Evolutionary conservation across 1,284 basidiomycete species (phyloP).

Genomic region (Cutaneotrichosporon daszewskae): DNA sequence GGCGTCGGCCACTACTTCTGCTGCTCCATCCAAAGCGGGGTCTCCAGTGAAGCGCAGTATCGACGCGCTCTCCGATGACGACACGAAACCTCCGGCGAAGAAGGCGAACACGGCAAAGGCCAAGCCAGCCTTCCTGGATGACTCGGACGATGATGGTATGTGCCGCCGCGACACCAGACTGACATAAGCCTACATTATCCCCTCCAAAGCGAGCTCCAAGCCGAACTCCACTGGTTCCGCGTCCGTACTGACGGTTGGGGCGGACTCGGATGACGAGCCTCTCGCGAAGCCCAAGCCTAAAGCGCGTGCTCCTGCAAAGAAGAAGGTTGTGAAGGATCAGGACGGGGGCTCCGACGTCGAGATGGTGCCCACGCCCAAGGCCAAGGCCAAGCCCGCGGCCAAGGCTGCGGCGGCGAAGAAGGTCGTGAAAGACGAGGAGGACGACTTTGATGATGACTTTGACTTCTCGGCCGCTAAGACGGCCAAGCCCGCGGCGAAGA

Average conservation of each 20-base stretch:
- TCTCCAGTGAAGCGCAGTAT: conserved; percentile 18
- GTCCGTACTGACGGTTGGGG: no score
- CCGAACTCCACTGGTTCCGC: neutral
- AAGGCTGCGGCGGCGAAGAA: conserved; percentile 3
- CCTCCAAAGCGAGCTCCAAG: conserved; percentile 23
- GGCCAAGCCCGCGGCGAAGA: conserved; percentile 9
- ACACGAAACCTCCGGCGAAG: conserved; percentile 28
- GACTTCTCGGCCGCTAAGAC: conserved; percentile 1
- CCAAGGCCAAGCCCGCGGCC: conserved; percentile 3
- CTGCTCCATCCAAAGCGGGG: conserved; percentile 10
- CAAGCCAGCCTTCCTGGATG: conserved; percentile 53
- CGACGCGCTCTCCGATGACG: conserved; percentile 22
- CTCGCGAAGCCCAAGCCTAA: conserved; percentile 6
- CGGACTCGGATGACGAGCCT: neutral
- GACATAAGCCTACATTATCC: conserved; percentile 27
- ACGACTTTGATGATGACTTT: conserved; percentile 4
- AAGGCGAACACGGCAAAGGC: conserved; percentile 22
- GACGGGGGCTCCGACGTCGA: conserved; percentile 17
- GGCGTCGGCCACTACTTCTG: conserved; percentile 4
- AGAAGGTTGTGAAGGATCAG: conserved; percentile 19
- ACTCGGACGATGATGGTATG: conserved; percentile 55
- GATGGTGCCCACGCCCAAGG: conserved; percentile 11
- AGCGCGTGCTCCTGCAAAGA: conserved; percentile 20
- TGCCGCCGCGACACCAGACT: conserved; percentile 1
- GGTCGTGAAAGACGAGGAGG: conserved; percentile 1